A percentile compares a stretch with the other conserved stretches of the same genome.
Evolutionary conservation across 106 monocot genomes (phyloP).

Genomic region (Dendrobium huoshanense): DNA sequence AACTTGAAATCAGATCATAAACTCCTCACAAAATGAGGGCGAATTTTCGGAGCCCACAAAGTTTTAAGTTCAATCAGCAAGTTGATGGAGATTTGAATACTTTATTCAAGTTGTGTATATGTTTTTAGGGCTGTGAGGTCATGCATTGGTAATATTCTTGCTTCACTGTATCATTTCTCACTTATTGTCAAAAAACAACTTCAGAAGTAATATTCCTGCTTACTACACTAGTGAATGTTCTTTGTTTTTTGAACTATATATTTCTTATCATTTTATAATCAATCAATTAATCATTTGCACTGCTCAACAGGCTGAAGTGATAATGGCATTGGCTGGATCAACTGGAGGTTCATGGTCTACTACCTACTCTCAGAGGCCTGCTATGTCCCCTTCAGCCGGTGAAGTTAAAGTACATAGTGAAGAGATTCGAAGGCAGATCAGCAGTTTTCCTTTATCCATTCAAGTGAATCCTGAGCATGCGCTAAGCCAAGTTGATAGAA

Average conservation of each 20-base stretch:
- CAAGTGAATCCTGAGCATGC: background rate
- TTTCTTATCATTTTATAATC: background rate
- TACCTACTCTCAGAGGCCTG: conserved; percentile 15
- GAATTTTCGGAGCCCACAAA: too few species aligned
- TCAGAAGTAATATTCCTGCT: background rate
- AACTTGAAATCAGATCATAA: too few species aligned
- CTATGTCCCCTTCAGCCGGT: background rate
- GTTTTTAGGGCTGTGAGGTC: background rate
- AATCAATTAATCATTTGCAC: background rate
- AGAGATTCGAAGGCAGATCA: conserved; percentile 9
- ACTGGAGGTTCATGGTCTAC: conserved; percentile 49
- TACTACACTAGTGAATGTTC: background rate
- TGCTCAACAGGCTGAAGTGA: conserved; percentile 42
- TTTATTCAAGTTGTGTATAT: background rate
- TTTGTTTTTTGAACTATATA: background rate
- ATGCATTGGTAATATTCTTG: background rate
- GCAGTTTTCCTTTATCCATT: conserved; percentile 8
- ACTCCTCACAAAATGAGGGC: too few species aligned
- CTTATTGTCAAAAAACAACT: background rate
- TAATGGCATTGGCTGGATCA: conserved; percentile 57
- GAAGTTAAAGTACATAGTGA: conserved; percentile 22
- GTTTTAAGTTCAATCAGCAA: background rate
- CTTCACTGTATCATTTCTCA: background rate
- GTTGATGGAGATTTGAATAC: background rate
- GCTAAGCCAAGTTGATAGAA: conserved; percentile 7